Percentiles rank a stretch among this genome's conserved stretches.
Evolutionary conservation across 2,329 filamentous ascomycete species (phyloP).

Genomic region (Colletotrichum viniferum): DNA sequence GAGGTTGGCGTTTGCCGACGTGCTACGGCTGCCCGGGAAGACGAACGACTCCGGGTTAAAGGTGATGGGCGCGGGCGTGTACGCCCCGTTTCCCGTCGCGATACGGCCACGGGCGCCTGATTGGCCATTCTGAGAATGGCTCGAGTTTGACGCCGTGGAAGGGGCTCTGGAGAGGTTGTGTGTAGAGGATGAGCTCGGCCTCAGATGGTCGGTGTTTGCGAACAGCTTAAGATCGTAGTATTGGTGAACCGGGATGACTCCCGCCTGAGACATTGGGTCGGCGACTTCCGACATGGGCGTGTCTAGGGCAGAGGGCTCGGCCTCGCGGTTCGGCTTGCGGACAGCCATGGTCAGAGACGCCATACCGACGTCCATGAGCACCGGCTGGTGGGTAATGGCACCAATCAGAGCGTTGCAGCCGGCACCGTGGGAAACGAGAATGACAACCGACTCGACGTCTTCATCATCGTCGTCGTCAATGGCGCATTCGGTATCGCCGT

Average conservation of each 20-base stretch:
- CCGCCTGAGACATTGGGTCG: constrained; percentile 17
- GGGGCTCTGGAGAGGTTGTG: constrained; percentile 29
- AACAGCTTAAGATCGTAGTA: constrained; percentile 76
- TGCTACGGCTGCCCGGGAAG: constrained; percentile 44
- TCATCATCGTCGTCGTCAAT: constrained; percentile 60
- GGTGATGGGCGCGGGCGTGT: constrained; percentile 28
- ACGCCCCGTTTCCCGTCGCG: constrained; percentile 23
- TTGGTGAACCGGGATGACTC: constrained; percentile 55
- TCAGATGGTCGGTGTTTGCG: constrained; percentile 77
- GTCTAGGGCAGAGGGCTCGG: constrained; percentile 28
- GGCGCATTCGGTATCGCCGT: constrained; percentile 31
- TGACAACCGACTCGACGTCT: constrained; percentile 75
- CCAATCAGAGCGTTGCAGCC: constrained; percentile 96
- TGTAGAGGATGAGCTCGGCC: constrained; percentile 43
- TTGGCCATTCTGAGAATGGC: constrained; percentile 27
- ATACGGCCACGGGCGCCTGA: constrained; percentile 40
- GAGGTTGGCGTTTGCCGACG: constrained; percentile 47
- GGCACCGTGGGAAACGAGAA: constrained; percentile 92
- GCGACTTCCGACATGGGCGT: constrained; percentile 25
- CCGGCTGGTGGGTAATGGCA: constrained; percentile 88
- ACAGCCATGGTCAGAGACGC: constrained; percentile 91
- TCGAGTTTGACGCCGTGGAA: constrained; percentile 39
- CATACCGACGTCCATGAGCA: constrained; percentile 87
- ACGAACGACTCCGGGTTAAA: constrained; percentile 42
- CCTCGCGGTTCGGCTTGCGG: constrained; percentile 53